phyloP scores from a whole-genome alignment of 495 filamentous ascomycete species.

The Daldinia caldariorum region DNA sequence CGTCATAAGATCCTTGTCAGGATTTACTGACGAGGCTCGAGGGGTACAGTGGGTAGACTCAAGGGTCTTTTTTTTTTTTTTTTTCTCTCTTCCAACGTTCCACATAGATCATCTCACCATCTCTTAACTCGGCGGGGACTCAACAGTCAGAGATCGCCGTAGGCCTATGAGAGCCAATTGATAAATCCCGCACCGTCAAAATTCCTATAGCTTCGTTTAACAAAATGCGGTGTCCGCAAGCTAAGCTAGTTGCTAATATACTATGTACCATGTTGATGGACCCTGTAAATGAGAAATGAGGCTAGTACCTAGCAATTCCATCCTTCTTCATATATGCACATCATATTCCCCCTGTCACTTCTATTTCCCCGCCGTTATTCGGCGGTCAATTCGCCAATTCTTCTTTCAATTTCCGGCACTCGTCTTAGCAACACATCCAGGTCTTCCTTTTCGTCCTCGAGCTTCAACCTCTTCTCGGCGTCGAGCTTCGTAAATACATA shows the following conservation, averaged over 20 bases:
- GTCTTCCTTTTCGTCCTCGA: conserved; percentile 98
- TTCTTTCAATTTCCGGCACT: conserved; percentile 86
- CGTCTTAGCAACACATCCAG: conserved; percentile 83
- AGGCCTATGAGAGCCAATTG: background rate
- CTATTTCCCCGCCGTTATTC: conserved; percentile 26
- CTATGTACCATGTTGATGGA: conserved; percentile 11
- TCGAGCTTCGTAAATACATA: conserved; percentile 92
- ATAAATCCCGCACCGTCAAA: conserved; percentile 14
- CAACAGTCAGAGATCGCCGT: background rate
- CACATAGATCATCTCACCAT: conserved; percentile 6
- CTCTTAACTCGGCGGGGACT: conserved; percentile 4
- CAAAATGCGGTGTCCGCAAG: conserved; percentile 6
- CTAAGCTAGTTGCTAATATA: conserved; percentile 7
- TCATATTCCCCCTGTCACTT: background rate
- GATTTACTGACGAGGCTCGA: conserved; percentile 3
- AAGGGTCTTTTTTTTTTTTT: background rate
- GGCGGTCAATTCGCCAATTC: conserved; percentile 78
- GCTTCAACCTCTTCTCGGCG: conserved; percentile 80
- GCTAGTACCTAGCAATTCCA: background rate
- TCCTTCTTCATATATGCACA: conserved; percentile 12
- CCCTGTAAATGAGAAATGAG: conserved; percentile 15
- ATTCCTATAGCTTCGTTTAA: background rate
- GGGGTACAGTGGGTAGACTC: conserved; percentile 4
- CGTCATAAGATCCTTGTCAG: background rate
- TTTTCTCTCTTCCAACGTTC: conserved; percentile 1